phyloP scores from a whole-genome alignment of 169 alveolate species.

The Condylostoma magnum region DNA sequence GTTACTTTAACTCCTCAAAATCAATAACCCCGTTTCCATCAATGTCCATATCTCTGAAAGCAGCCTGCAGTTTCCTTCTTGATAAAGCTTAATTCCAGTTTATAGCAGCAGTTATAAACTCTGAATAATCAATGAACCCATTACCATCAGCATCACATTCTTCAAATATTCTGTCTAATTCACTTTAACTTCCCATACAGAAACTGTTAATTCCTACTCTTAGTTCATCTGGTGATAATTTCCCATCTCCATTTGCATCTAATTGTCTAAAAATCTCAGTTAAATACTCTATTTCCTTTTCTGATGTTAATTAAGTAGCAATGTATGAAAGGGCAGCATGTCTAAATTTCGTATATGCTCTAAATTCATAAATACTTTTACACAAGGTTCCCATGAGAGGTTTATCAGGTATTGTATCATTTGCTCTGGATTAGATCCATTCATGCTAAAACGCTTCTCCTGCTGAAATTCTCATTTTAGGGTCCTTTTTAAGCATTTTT shows the following conservation, averaged over 20 bases:
- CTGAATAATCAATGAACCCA: slow-evolving; percentile 95
- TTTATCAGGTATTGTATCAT: slow-evolving; percentile 11
- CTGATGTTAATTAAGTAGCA: slow-evolving; percentile 82
- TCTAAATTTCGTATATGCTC: slow-evolving; percentile 83
- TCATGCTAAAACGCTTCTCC: slow-evolving; percentile 88
- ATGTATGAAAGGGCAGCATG: slow-evolving; percentile 84
- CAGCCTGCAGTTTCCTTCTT: slow-evolving; percentile 68
- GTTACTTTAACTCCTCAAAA: slow-evolving; percentile 47
- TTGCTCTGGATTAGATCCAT: slow-evolving; percentile 82
- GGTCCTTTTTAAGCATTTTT: slow-evolving; percentile 84
- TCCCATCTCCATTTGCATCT: slow-evolving; percentile 90
- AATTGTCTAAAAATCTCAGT: slow-evolving; percentile 84
- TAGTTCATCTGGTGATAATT: slow-evolving; percentile 26
- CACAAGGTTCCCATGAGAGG: background rate
- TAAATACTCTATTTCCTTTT: slow-evolving; percentile 86
- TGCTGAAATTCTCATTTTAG: slow-evolving; percentile 87
- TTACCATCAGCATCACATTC: slow-evolving; percentile 92
- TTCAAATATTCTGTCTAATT: slow-evolving; percentile 90
- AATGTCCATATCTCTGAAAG: slow-evolving; percentile 72
- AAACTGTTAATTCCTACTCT: background rate
- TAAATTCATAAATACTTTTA: slow-evolving; percentile 50
- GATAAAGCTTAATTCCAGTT: slow-evolving; percentile 73
- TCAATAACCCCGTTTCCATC: slow-evolving; percentile 80
- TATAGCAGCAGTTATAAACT: slow-evolving; percentile 84
- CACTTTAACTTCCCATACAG: slow-evolving; percentile 45